Conservation (phyloP, 805 yeast genomes). For the Peterozyma xylosa region DNA sequence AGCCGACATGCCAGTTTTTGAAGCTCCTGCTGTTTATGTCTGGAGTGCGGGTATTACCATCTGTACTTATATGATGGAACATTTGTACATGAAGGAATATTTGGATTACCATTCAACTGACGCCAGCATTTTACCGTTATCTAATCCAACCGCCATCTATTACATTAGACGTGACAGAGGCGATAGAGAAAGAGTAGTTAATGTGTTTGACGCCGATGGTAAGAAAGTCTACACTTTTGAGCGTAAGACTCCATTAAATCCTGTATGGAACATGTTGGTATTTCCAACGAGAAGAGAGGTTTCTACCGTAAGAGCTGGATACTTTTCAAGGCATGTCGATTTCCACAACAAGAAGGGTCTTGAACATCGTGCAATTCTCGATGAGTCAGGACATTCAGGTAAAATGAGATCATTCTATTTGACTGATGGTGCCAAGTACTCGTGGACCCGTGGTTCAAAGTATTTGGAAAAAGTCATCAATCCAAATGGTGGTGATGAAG, state of each 20-base stretch:
- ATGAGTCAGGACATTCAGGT: constrained; percentile 30
- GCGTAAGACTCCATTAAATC: constrained; percentile 36
- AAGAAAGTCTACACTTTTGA: constrained; percentile 42
- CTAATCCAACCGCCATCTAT: constrained; percentile 29
- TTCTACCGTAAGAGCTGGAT: constrained; percentile 44
- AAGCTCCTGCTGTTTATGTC: constrained; percentile 39
- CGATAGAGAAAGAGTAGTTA: constrained; percentile 34
- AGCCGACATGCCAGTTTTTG: constrained; percentile 30
- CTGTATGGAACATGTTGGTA: constrained; percentile 43
- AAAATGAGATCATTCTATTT: constrained; percentile 39
- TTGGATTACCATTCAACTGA: constrained; percentile 30
- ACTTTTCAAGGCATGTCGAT: constrained; percentile 34
- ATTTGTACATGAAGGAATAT: constrained; percentile 28
- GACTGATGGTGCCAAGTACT: constrained; percentile 44
- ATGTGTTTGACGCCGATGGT: constrained; percentile 39
- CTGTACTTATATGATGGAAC: constrained; percentile 34
- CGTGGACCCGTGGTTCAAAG: constrained; percentile 47
- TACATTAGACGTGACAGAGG: constrained; percentile 43
- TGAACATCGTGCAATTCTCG: constrained; percentile 33
- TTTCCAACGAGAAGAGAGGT: constrained; percentile 38
- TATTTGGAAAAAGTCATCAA: constrained; percentile 44
- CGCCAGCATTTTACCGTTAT: constrained; percentile 33
- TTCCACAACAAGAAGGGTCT: constrained; percentile 39
- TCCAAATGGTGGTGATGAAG: constrained; percentile 52
- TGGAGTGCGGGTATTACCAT: constrained; percentile 30